phyloP scores from a whole-genome alignment of 108 stramenopile species.

The Skeletonema costatum region DNA sequence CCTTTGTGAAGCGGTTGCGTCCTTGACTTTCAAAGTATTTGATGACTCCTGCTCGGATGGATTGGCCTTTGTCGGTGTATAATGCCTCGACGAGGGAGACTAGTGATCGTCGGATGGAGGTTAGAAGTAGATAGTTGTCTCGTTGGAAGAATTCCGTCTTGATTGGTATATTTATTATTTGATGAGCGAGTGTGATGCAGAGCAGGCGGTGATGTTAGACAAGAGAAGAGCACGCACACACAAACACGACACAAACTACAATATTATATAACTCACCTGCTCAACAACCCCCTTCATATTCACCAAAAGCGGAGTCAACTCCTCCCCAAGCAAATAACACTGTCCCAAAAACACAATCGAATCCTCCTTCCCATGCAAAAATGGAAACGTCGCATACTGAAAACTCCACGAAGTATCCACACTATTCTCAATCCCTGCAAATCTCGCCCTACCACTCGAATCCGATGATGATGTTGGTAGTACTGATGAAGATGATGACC shows the following conservation, averaged over 20 bases:
- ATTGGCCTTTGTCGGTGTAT: constrained; percentile 57
- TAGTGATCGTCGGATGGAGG: constrained; percentile 72
- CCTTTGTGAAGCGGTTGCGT: constrained; percentile 39
- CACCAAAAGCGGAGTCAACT: constrained; percentile 69
- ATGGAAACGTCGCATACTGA: constrained; percentile 73
- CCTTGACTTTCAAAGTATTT: constrained; percentile 34
- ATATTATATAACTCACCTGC: constrained; percentile 45
- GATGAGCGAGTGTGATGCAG: no score
- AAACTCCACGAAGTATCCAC: constrained; percentile 74
- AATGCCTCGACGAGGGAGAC: constrained; percentile 73
- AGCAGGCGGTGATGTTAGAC: background rate
- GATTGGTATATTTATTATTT: background rate
- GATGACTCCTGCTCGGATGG: constrained; percentile 42
- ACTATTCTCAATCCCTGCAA: constrained; percentile 50
- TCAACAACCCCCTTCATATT: constrained; percentile 81
- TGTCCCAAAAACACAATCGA: constrained; percentile 69
- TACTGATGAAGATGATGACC: no score
- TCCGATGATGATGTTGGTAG: no score
- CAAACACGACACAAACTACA: background rate
- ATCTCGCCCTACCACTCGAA: no score
- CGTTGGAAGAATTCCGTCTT: constrained; percentile 85
- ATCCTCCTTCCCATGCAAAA: constrained; percentile 59
- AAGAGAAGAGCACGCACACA: background rate
- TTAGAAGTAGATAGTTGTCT: constrained; percentile 73
- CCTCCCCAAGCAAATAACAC: constrained; percentile 71